Evolutionary conservation across 2,329 filamentous ascomycete genomes (phyloP).

Genomic region (Penicillium glabrum): DNA sequence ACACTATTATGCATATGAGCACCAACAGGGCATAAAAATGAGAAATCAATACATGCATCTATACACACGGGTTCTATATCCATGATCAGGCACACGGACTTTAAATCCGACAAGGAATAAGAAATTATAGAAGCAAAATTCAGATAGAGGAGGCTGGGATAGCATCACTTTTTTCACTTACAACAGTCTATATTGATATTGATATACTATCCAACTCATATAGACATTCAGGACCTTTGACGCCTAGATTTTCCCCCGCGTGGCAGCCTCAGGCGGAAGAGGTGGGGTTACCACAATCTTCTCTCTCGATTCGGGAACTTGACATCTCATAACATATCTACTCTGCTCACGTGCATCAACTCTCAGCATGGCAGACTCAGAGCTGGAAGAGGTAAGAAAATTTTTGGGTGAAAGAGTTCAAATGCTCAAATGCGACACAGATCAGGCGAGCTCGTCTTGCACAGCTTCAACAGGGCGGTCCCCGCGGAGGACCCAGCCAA

Average conservation of each 20-base stretch:
- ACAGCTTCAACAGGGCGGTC: constrained; percentile 75
- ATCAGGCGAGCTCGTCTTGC: constrained; percentile 90
- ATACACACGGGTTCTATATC: background rate
- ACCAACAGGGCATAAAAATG: too few relatives aligned
- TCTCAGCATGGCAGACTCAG: constrained; percentile 62
- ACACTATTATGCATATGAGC: background rate
- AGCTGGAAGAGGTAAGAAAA: constrained; percentile 60
- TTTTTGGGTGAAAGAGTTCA: background rate
- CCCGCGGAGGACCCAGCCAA: constrained; percentile 49
- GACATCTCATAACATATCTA: background rate
- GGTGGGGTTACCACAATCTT: constrained; percentile 22
- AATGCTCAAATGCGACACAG: constrained; percentile 45
- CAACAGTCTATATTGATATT: too few relatives aligned
- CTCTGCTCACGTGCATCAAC: background rate
- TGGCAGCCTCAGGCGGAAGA: constrained; percentile 21
- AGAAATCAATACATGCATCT: background rate
- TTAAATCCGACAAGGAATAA: background rate
- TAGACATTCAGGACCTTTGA: background rate
- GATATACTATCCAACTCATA: background rate
- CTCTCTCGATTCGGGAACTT: constrained; percentile 2
- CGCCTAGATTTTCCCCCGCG: constrained; percentile 7
- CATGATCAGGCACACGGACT: background rate
- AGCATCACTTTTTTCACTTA: background rate
- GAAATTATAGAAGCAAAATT: background rate
- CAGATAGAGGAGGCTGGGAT: background rate